Evolutionary conservation across 2,329 filamentous ascomycete species (phyloP).

Genomic region (Aspergillus brunneoviolaceus): DNA sequence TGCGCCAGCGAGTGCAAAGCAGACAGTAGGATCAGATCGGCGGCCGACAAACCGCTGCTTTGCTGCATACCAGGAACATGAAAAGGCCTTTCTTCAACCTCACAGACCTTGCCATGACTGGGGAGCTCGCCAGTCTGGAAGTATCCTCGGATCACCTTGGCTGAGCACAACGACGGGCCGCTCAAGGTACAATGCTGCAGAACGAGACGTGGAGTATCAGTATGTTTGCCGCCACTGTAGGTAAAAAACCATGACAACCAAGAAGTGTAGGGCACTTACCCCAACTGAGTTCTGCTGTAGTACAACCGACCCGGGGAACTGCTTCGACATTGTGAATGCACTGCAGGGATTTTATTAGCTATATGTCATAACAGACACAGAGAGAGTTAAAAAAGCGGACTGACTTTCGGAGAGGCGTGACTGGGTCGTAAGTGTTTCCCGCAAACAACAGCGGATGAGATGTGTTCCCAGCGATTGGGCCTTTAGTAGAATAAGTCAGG

Average conservation of each 20-base stretch:
- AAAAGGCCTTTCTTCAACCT: conserved; percentile 7
- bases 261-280: not conserved
- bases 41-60: not conserved
- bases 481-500: not conserved
- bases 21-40: not conserved
- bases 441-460: conserved; percentile 4
- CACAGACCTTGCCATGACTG: not conserved
- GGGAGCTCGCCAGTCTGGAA: conserved; percentile 8
- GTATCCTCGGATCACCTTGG: conserved; percentile 1
- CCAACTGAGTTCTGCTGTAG: conserved; percentile 7
- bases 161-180: conserved; percentile 4
- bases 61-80: not conserved
- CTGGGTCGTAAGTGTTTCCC: conserved; percentile 5
- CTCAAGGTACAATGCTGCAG: conserved; percentile 3
- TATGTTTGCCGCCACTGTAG: not conserved
- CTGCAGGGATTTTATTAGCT: not conserved
- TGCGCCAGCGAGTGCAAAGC: not conserved
- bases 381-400: not conserved
- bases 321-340: not conserved
- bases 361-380: not conserved
- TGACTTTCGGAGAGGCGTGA: conserved; percentile 5
- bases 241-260: not conserved
- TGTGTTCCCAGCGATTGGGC: not conserved
- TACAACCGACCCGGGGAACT: not conserved
- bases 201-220: not conserved